Base-by-base conservation (phyloP, 495 filamentous ascomycete species). In the Tricharina praecox region DNA sequence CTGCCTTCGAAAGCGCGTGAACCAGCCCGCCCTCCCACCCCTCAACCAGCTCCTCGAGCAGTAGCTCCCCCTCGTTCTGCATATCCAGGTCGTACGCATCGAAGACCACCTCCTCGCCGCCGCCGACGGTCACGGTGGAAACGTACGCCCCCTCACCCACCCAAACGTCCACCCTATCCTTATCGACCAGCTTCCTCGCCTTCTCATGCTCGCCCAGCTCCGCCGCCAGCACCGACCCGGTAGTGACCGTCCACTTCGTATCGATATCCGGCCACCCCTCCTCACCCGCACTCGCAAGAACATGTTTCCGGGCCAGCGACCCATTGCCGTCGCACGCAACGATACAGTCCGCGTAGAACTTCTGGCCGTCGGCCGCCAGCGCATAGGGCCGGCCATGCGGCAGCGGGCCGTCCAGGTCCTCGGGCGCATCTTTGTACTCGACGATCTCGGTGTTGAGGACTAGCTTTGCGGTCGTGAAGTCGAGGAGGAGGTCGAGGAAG, bases 341-440 rank as follows among this genome's bases (percentile, higher is more conserved):
- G 45, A 48, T 48, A 26, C 45, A 48, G 34, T 48, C 45, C 15
- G 45, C 45, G 45, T 48, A 48, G 32, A 48, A 16, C 45, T 48
- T 48, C 34, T 48, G 32, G 2, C 32, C 45, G 11, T 32, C n/a
- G 2, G n/a, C 13, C 5, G 45, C 11, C 9, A 48, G 45, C 8
- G 45, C 45, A 28, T 48, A 48, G 1, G 45, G 45, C 11, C 23
- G 11, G 11, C 45, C 45, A 18, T 24, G 23, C 7, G 45, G 45
- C 20, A 48, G 19, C 8, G 45, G 45, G 8, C 45, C 45, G 23
- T 48, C 45, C 20, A 48, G 45, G 23, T 48, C 45, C 20, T 48
- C 45, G 11, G 45, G 32, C 1, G 32, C 45, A 39, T 48, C 45
- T 25, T 39, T 30, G 34, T 38, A 39, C 10, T 5, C 13, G n/a